phyloP scores from a whole-genome alignment of 495 filamentous ascomycete genomes.

The Penicillium silybi region DNA sequence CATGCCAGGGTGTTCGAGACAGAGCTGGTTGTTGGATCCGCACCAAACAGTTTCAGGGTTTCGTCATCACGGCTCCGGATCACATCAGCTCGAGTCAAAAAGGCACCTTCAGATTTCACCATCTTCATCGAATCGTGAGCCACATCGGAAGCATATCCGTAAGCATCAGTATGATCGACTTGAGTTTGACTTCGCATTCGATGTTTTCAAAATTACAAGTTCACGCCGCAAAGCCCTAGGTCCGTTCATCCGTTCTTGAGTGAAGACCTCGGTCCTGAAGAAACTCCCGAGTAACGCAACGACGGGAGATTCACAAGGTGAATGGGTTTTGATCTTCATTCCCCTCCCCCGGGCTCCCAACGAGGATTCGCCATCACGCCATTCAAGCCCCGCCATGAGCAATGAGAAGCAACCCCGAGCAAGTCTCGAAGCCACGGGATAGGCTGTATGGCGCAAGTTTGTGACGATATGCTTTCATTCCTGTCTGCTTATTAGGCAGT shows the following conservation, averaged over 20 bases:
- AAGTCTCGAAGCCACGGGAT: slow-evolving; percentile 2
- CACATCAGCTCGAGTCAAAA: slow-evolving; percentile 21
- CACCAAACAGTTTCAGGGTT: slow-evolving; percentile 7
- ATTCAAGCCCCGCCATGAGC: slow-evolving; percentile 39
- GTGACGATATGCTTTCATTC: slow-evolving; percentile 7
- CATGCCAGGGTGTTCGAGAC: too few relatives aligned
- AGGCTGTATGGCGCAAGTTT: slow-evolving; percentile 4
- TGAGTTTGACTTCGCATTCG: too few relatives aligned
- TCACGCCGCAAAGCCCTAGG: not conserved
- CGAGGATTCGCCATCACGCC: slow-evolving; percentile 28
- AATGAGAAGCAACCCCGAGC: slow-evolving; percentile 15
- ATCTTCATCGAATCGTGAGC: too few relatives aligned
- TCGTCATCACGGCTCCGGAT: slow-evolving; percentile 23
- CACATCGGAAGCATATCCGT: too few relatives aligned
- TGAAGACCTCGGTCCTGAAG: not conserved
- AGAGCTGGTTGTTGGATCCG: not conserved
- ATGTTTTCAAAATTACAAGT: too few relatives aligned
- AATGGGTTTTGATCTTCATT: slow-evolving; percentile 4
- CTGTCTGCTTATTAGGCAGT: not conserved
- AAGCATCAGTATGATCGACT: too few relatives aligned
- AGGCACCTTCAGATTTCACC: slow-evolving; percentile 8
- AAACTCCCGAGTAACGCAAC: not conserved
- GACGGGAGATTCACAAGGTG: not conserved
- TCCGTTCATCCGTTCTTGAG: not conserved
- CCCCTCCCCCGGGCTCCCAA: slow-evolving; percentile 2